Conservation (phyloP, 192 early-diverging fungal genomes). For the Pilaira anomala region DNA sequence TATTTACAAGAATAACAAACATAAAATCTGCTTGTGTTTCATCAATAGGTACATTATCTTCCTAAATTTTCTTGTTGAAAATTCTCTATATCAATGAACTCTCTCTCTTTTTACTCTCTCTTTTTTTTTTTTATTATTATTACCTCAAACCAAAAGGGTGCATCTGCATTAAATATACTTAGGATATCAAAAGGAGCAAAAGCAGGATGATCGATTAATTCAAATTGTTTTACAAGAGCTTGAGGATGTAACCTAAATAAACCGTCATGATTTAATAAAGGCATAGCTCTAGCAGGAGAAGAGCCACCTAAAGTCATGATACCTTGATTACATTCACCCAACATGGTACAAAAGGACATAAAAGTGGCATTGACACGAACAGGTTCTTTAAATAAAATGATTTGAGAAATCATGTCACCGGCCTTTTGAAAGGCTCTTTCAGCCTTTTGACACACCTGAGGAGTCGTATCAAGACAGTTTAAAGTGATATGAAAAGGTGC, state of each 20-base stretch:
- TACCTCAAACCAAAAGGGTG: slow-evolving; percentile 39
- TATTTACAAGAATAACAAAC: slow-evolving; percentile 36
- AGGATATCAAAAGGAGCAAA: slow-evolving; percentile 34
- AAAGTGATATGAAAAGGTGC: slow-evolving; percentile 17
- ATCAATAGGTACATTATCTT: slow-evolving; percentile 21
- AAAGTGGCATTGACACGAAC: slow-evolving; percentile 40
- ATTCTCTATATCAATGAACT: background rate
- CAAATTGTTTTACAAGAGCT: slow-evolving; percentile 38
- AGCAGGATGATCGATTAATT: background rate
- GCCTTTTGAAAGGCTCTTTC: slow-evolving; percentile 26
- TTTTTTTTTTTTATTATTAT: background rate
- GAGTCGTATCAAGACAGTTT: slow-evolving; percentile 3
- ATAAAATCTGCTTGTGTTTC: slow-evolving; percentile 37
- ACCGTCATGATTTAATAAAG: slow-evolving; percentile 29
- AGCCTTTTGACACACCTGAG: slow-evolving; percentile 27
- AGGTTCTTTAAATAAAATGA: slow-evolving; percentile 18
- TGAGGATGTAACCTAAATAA: slow-evolving; percentile 34
- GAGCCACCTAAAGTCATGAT: slow-evolving; percentile 32
- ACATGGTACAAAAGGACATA: slow-evolving; percentile 26
- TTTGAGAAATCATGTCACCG: slow-evolving; percentile 24
- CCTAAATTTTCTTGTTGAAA: background rate
- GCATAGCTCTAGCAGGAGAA: slow-evolving; percentile 28
- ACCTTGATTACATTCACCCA: slow-evolving; percentile 12
- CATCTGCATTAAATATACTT: slow-evolving; percentile 39
- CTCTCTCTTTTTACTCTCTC: background rate